Evolutionary conservation across 2,329 filamentous ascomycete genomes (phyloP).

Genomic region (Bipolaris sorokiniana): DNA sequence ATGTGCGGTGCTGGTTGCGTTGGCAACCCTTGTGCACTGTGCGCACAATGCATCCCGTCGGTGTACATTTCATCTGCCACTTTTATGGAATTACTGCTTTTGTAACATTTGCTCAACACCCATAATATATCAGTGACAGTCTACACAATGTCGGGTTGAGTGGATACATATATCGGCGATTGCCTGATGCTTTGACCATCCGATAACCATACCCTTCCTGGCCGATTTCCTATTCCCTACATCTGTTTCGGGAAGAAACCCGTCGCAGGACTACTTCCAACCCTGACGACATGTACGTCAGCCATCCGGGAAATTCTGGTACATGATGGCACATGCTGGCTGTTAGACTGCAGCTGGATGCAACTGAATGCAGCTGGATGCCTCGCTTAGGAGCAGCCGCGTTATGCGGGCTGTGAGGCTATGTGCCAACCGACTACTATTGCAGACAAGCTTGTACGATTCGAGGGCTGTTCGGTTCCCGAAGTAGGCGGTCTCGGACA

Average conservation of each 20-base stretch:
- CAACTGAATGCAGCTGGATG: not conserved
- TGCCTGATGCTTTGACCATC: not conserved
- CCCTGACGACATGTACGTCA: too few species aligned
- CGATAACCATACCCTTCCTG: not conserved
- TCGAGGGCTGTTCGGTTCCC: conserved; percentile 2
- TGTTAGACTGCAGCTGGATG: not conserved
- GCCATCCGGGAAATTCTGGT: too few species aligned
- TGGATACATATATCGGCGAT: not conserved
- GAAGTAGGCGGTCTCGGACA: conserved; percentile 3
- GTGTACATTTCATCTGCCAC: not conserved
- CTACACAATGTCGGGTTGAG: not conserved
- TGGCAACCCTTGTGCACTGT: not conserved
- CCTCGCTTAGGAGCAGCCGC: not conserved
- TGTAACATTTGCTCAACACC: not conserved
- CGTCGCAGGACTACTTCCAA: not conserved
- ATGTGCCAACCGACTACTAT: not conserved
- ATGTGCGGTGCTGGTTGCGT: too few species aligned
- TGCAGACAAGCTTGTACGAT: not conserved
- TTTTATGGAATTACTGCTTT: not conserved
- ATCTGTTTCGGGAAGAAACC: not conserved
- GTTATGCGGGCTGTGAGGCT: conserved; percentile 4
- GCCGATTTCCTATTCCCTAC: not conserved
- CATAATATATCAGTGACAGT: not conserved
- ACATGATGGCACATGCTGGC: too few species aligned
- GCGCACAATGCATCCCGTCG: not conserved